Evolutionary conservation across 1,139 yeast species (phyloP), one percentile per base, ranked within the genome.

Genomic region (Lodderomyces oxycetoniae): DNA sequence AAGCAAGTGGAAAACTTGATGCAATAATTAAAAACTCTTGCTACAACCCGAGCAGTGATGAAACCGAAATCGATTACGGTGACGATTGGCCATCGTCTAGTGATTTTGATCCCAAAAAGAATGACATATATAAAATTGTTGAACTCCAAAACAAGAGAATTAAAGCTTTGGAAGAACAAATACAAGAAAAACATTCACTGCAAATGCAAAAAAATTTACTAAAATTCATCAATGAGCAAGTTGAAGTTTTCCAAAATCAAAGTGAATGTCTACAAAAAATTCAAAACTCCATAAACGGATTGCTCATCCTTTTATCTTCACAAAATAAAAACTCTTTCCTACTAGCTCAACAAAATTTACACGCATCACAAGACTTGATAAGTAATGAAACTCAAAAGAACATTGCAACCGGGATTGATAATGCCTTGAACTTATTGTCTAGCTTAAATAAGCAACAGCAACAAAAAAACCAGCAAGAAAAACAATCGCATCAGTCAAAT

Each of bases 261-360:
- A 41, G 49, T 33, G 55, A 52, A 26, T 37, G 41, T 24, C 36
- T 55, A 25, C 53, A 47, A 28, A 43, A 46, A 21, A 45, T 53
- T 19, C 54, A 46, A 23, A 41, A 40, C 29, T 38, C 55, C 12
- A 43, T 48, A 15, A 47, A 45, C 28, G 60, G 59, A 1, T 36
- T 54, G 19, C 38, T 49, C 15, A 48, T 54, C 1, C 37, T 55
- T 19, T 34, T 51, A 17, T 36, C 50, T 8, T 39, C 52, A 16
- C 43, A 50, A 14, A 41, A 35, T 32, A 47, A 42, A 28, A 49
- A 43, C 30, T 35, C 49, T 26, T 30, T 44, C 5, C 49, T 49
- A 3, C 42, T 51, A 28, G 47, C 48, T 2, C 46, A 48, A 30
- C 52, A 46, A 42, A 43, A 45, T n/a, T 33, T 53, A 14, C 46